Percentiles rank a stretch among this genome's conserved stretches.
These are phyloP conservation scores for Plasmodium reichenowi DNA, from an alignment of 169 alveolate species.

Conservation along the genomic window DNA sequence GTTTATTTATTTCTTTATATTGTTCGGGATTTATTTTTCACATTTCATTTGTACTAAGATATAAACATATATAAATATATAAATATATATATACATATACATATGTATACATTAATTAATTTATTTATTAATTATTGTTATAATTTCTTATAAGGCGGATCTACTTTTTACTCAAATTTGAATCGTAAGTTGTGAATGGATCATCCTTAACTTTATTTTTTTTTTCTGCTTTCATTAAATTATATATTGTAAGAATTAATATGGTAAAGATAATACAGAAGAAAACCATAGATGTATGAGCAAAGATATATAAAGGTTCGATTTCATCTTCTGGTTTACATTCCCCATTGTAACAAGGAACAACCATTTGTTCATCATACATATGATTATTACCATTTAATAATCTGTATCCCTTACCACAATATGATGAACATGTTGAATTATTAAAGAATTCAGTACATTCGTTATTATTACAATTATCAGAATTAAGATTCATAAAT, in stretches of 20 bases:
- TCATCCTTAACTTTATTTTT: constrained; percentile 5
- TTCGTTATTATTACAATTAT: constrained; percentile 39
- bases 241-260: constrained; percentile 27
- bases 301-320: constrained; percentile 53
- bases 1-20: too few relatives aligned
- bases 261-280: constrained; percentile 41
- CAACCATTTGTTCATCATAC: constrained; percentile 17
- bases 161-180: constrained; percentile 7
- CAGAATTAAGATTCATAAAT: constrained; percentile 2
- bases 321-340: constrained; percentile 33
- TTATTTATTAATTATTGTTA: too few relatives aligned
- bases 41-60: too few relatives aligned
- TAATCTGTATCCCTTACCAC: constrained; percentile 49
- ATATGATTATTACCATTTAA: constrained; percentile 18
- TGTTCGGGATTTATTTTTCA: too few relatives aligned
- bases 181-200: constrained; percentile 42
- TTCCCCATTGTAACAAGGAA: constrained; percentile 66
- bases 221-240: not conserved
- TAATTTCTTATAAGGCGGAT: too few relatives aligned
- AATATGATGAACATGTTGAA: constrained; percentile 48
- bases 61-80: too few relatives aligned
- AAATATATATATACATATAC: too few relatives aligned
- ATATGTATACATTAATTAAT: too few relatives aligned
- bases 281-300: constrained; percentile 47
- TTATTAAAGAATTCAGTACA: constrained; percentile 34